Conservation (phyloP, 345 rosid species). For the Psidium guajava region DNA sequence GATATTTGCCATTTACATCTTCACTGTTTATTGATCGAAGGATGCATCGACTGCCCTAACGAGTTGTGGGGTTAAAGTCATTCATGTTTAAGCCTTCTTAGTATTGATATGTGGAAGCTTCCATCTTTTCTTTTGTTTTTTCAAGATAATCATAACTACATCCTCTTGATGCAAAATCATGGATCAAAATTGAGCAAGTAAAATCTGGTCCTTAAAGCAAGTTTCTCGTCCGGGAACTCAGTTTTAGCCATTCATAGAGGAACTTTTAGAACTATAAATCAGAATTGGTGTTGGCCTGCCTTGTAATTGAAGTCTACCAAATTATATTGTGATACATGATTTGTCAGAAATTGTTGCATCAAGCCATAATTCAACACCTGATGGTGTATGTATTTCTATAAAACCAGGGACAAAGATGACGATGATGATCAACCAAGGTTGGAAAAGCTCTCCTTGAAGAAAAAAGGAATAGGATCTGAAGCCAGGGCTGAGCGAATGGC, state of each 20-base stretch:
- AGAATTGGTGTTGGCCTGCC: not conserved
- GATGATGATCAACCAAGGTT: conserved; percentile 63
- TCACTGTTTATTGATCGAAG: not conserved
- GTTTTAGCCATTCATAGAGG: not conserved
- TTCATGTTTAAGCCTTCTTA: not conserved
- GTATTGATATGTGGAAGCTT: not conserved
- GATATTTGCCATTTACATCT: not conserved
- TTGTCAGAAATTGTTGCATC: not conserved
- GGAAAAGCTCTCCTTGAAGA: conserved; percentile 78
- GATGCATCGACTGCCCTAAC: not conserved
- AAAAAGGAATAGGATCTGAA: conserved; percentile 88
- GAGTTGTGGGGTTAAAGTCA: not conserved
- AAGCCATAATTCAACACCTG: not conserved
- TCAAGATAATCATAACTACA: not conserved
- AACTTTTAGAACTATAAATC: not conserved
- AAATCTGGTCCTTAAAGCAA: not conserved
- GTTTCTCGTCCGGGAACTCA: not conserved
- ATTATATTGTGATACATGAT: not conserved
- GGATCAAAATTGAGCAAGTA: not conserved
- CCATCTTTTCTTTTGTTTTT: not conserved
- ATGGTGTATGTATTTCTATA: not conserved
- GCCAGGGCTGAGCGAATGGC: conserved; percentile 72
- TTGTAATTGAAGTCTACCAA: not conserved
- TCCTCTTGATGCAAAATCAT: not conserved
- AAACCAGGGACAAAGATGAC: conserved; percentile 27